Evolutionary conservation across 257 asterid species (phyloP).

Genomic region (Plectranthus barbatus): DNA sequence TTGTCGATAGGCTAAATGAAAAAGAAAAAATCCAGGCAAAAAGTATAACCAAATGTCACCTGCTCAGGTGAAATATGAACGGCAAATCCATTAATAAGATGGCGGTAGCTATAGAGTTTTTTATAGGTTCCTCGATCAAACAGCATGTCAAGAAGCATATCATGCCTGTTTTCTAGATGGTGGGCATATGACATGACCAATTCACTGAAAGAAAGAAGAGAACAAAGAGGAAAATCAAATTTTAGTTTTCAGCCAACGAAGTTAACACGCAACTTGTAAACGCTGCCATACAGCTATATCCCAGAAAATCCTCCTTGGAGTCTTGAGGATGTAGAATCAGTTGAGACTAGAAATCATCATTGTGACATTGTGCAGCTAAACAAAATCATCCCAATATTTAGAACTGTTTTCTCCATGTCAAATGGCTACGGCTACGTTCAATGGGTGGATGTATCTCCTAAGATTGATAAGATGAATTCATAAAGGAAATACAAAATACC

Average conservation of each 20-base stretch:
- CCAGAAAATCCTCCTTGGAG: not conserved
- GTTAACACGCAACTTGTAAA: not conserved
- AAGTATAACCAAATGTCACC: conserved; percentile 41
- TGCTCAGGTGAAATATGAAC: conserved; percentile 82
- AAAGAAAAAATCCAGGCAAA: not conserved
- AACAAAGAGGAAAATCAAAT: conserved; percentile 1
- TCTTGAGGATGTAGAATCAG: not conserved
- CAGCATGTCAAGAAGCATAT: conserved; percentile 88
- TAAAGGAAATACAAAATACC: not conserved
- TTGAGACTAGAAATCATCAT: not conserved
- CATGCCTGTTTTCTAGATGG: conserved; percentile 81
- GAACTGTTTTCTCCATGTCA: not conserved
- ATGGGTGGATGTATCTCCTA: not conserved
- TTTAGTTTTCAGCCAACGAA: not conserved
- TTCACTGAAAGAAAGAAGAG: conserved; percentile 51
- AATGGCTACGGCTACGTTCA: not conserved
- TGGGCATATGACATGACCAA: conserved; percentile 58
- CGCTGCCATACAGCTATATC: not conserved
- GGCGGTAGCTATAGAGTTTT: conserved; percentile 90
- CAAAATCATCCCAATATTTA: not conserved
- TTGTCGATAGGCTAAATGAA: conserved; percentile 1
- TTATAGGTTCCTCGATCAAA: conserved; percentile 74
- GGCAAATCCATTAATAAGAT: conserved; percentile 90
- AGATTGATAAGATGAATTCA: not conserved
- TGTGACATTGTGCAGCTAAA: not conserved